These are phyloP conservation scores for Clarireedia paspali DNA, from an alignment of 2,329 filamentous ascomycete species.

Conservation along the genomic window DNA sequence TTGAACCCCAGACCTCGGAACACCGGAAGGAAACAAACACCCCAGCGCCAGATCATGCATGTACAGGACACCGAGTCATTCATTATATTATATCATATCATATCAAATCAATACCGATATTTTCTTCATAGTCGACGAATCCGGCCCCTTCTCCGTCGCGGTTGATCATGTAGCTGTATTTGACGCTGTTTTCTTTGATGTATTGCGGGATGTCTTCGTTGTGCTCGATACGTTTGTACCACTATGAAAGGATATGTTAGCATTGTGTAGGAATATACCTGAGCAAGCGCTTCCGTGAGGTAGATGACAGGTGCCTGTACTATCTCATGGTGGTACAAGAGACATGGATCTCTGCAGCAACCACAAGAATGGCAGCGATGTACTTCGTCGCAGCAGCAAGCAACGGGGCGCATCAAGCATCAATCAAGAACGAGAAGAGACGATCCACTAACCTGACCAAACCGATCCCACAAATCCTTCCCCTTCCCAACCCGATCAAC, in stretches of 20 bases:
- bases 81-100: no score
- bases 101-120: no score
- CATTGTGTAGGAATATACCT: no score
- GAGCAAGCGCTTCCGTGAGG: background rate
- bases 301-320: no score
- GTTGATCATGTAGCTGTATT: constrained; percentile 19
- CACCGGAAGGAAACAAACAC: no score
- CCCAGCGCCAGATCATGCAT: no score
- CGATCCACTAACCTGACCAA: constrained; percentile 19
- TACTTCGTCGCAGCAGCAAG: background rate
- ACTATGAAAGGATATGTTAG: background rate
- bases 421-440: background rate
- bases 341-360: no score
- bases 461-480: constrained; percentile 35
- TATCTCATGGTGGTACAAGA: no score
- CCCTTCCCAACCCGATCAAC: constrained; percentile 36
- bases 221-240: constrained; percentile 31
- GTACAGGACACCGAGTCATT: no score
- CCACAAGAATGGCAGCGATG: background rate
- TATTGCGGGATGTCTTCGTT: constrained; percentile 37
- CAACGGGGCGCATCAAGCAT: background rate
- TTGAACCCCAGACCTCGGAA: no score
- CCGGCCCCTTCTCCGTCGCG: constrained; percentile 17
- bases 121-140: constrained; percentile 15
- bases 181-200: constrained; percentile 24